Conservation (phyloP, 2,329 filamentous ascomycete genomes). For the Aspergillus sp. region DNA sequence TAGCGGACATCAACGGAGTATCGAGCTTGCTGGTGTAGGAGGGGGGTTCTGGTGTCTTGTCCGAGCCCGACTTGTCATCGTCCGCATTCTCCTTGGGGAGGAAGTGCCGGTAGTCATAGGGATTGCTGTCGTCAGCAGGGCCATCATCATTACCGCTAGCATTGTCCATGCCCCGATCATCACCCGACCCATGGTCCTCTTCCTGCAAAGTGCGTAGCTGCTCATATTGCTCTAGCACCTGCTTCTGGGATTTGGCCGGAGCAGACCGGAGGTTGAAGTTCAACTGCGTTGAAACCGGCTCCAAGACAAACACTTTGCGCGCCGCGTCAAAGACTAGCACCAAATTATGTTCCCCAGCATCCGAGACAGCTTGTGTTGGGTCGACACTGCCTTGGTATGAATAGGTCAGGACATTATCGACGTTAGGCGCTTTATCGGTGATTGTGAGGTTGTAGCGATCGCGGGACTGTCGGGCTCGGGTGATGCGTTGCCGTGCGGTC, state of each 20-base stretch:
- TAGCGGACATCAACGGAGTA: conserved; percentile 37
- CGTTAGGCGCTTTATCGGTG: conserved; percentile 44
- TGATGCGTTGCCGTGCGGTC: conserved; percentile 43
- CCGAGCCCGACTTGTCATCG: conserved; percentile 37
- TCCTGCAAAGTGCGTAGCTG: conserved; percentile 57
- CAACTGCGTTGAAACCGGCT: conserved; percentile 78
- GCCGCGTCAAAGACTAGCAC: conserved; percentile 73
- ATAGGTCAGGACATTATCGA: conserved; percentile 42
- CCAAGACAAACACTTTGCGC: conserved; percentile 76
- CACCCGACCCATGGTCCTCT: conserved; percentile 38
- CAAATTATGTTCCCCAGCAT: conserved; percentile 36
- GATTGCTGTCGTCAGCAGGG: conserved; percentile 47
- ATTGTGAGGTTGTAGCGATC: conserved; percentile 46
- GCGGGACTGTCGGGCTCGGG: conserved; percentile 33
- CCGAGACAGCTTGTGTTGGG: conserved; percentile 31
- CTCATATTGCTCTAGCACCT: conserved; percentile 66
- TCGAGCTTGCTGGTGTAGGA: conserved; percentile 33
- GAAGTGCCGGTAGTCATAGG: conserved; percentile 54
- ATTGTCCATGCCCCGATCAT: conserved; percentile 34
- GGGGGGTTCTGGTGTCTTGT: conserved; percentile 41
- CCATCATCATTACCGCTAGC: conserved; percentile 47
- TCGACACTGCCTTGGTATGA: conserved; percentile 46
- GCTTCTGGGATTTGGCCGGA: conserved; percentile 66
- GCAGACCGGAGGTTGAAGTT: conserved; percentile 80
- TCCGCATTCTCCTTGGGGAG: conserved; percentile 44